phyloP scores from a whole-genome alignment of 2,329 filamentous ascomycete genomes.

The Colletotrichum magnum region DNA sequence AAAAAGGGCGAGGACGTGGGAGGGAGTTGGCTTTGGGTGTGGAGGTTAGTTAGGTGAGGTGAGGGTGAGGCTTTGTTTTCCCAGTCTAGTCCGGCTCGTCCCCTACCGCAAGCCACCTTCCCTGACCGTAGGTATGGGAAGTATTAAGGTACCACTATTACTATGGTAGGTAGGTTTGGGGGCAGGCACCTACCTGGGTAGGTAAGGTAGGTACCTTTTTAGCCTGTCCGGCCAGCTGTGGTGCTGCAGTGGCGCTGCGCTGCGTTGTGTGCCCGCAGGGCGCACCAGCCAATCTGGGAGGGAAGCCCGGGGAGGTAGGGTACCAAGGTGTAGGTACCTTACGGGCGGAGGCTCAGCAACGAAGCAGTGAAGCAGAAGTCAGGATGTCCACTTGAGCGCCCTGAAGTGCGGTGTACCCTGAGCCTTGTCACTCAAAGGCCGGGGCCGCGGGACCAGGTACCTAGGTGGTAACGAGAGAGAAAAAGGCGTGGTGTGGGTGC shows the following conservation, averaged over 20 bases:
- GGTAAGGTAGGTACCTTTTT: neutral
- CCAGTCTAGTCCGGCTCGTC: constrained; percentile 30
- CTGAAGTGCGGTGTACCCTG: constrained; percentile 35
- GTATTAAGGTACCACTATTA: too few relatives aligned
- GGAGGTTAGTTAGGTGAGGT: constrained; percentile 50
- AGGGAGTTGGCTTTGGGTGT: constrained; percentile 46
- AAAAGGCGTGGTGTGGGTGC: constrained; percentile 46
- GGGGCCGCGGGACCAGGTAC: constrained; percentile 26
- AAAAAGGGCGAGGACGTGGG: constrained; percentile 47
- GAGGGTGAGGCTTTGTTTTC: constrained; percentile 62
- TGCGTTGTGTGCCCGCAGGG: neutral
- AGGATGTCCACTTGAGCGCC: constrained; percentile 2
- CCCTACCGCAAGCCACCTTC: constrained; percentile 26
- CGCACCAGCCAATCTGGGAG: neutral
- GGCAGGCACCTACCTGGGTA: neutral
- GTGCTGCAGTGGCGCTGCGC: neutral
- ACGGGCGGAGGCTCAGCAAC: neutral
- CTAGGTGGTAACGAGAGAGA: constrained; percentile 44
- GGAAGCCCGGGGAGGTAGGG: neutral
- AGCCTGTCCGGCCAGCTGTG: neutral
- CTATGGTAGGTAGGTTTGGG: neutral
- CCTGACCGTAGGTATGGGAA: neutral
- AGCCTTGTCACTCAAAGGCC: constrained; percentile 50
- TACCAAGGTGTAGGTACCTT: neutral
- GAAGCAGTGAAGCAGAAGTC: neutral